Conservation (phyloP, 805 yeast genomes). For the Kuraishia ogatae region DNA sequence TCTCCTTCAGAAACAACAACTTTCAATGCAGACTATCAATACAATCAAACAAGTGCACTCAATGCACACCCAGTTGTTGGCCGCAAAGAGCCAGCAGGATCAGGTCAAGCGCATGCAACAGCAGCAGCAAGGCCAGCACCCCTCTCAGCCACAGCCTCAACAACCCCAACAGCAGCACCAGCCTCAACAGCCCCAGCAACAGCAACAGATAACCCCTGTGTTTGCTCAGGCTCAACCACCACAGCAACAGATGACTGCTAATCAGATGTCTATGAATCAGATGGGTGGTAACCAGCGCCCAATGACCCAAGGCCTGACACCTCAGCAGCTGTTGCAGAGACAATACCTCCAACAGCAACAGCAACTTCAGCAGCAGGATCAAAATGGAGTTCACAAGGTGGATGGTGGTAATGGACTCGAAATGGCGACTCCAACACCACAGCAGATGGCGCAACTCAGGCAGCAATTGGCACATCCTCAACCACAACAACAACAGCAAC, state of each 20-base stretch:
- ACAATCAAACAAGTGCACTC: slow-evolving; percentile 59
- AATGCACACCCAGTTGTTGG: slow-evolving; percentile 16
- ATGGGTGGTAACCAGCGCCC: slow-evolving; percentile 1
- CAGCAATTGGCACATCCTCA: slow-evolving; percentile 4
- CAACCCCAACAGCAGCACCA: not conserved
- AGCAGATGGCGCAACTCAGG: slow-evolving; percentile 8
- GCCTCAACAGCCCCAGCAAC: not conserved
- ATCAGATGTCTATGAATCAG: not conserved
- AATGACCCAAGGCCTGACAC: slow-evolving; percentile 1
- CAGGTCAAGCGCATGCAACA: slow-evolving; percentile 17
- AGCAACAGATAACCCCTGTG: not conserved
- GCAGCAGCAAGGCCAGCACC: slow-evolving; percentile 20
- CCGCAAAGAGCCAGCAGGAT: slow-evolving; percentile 7
- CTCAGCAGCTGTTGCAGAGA: slow-evolving; percentile 1
- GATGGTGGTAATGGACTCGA: slow-evolving; percentile 3
- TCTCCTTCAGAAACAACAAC: slow-evolving; percentile 45
- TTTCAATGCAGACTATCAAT: slow-evolving; percentile 50
- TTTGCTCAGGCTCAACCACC: slow-evolving; percentile 3
- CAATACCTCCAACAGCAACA: slow-evolving; percentile 2
- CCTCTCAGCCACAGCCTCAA: not conserved
- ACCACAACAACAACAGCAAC: slow-evolving; percentile 6
- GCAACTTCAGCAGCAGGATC: slow-evolving; percentile 6
- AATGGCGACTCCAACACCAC: slow-evolving; percentile 10
- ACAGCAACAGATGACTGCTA: not conserved
- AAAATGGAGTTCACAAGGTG: not conserved